phyloP scores from a whole-genome alignment of 495 filamentous ascomycete genomes.

The Penicillium taxi region DNA sequence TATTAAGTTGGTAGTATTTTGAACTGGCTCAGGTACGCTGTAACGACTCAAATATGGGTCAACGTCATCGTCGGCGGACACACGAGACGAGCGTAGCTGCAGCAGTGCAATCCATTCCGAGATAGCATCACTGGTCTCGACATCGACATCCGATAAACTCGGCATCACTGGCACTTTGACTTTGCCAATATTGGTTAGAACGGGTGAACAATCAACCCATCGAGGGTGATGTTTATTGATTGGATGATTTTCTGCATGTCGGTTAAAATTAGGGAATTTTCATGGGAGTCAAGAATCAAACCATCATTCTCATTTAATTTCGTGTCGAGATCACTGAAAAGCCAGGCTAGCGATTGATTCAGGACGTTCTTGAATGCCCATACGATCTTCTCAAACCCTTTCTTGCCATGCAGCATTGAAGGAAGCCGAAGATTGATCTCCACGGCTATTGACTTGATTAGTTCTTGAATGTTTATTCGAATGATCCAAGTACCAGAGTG shows the following conservation, averaged over 20 bases:
- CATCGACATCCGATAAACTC: slow-evolving; percentile 32
- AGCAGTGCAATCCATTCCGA: slow-evolving; percentile 83
- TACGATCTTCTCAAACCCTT: slow-evolving; percentile 76
- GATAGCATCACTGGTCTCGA: slow-evolving; percentile 54
- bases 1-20: slow-evolving; percentile 22
- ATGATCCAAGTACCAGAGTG: background rate
- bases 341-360: slow-evolving; percentile 62
- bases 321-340: slow-evolving; percentile 60
- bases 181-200: slow-evolving; percentile 21
- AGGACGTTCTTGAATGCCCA: slow-evolving; percentile 83
- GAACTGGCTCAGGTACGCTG: slow-evolving; percentile 45
- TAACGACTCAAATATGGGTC: slow-evolving; percentile 83
- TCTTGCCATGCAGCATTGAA: slow-evolving; percentile 85
- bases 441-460: slow-evolving; percentile 48
- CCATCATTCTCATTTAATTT: slow-evolving; percentile 20
- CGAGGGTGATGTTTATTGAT: slow-evolving; percentile 48
- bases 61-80: slow-evolving; percentile 57
- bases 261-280: background rate
- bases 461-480: slow-evolving; percentile 1
- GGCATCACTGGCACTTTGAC: slow-evolving; percentile 45
- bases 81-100: slow-evolving; percentile 61
- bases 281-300: slow-evolving; percentile 6
- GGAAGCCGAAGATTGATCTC: slow-evolving; percentile 71
- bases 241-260: slow-evolving; percentile 31
- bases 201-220: slow-evolving; percentile 28